Evolutionary conservation across 2,329 filamentous ascomycete genomes (phyloP).

Genomic region (Bipolaris gigantea): DNA sequence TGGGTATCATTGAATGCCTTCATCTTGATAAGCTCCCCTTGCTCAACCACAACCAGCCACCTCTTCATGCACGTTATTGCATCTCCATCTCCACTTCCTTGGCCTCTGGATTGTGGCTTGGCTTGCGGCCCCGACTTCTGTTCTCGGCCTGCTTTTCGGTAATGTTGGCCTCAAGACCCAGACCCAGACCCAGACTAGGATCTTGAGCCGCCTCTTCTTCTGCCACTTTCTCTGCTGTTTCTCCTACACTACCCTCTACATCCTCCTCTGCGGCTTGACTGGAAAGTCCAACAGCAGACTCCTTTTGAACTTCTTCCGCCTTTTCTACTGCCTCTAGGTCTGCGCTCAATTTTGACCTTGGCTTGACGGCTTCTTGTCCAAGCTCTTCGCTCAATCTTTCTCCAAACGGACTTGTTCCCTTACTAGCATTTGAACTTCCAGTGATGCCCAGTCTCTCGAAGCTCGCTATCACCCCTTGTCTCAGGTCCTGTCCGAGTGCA

Average conservation of each 20-base stretch:
- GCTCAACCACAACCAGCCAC: neutral
- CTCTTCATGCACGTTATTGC: slow-evolving; percentile 25
- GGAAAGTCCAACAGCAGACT: neutral
- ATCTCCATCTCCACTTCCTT: slow-evolving; percentile 42
- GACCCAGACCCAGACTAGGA: slow-evolving; percentile 2
- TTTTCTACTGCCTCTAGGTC: neutral
- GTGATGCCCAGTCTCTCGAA: slow-evolving; percentile 37
- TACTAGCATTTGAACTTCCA: slow-evolving; percentile 8
- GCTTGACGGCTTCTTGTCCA: slow-evolving; percentile 11
- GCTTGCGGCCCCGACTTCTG: slow-evolving; percentile 19
- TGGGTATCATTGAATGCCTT: slow-evolving; percentile 12
- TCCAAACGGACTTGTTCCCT: slow-evolving; percentile 22
- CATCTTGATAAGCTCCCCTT: neutral
- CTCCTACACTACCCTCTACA: neutral
- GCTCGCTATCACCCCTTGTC: slow-evolving; percentile 35
- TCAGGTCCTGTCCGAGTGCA: slow-evolving; percentile 33
- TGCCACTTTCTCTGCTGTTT: neutral
- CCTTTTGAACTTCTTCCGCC: neutral
- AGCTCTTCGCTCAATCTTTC: slow-evolving; percentile 18
- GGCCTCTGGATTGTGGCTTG: slow-evolving; percentile 23
- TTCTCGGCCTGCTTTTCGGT: slow-evolving; percentile 16
- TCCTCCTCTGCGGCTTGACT: neutral
- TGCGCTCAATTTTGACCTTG: slow-evolving; percentile 11
- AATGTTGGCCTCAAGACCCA: slow-evolving; percentile 9
- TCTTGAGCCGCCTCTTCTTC: neutral